Conservation (phyloP, 129 eudicot genomes). For the Rutidosis leptorrhynchoides region DNA sequence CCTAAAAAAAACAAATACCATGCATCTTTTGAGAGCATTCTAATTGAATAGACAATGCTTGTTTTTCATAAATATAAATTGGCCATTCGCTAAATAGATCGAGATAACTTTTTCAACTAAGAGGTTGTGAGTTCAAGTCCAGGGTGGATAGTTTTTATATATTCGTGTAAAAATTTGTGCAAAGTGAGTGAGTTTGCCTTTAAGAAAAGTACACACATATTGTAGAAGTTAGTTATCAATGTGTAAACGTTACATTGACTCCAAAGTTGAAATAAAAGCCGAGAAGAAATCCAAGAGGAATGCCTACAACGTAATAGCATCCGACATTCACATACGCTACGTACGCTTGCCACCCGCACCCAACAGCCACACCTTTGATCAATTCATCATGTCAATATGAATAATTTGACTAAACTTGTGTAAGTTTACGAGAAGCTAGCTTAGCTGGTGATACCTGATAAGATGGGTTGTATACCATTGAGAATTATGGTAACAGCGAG, state of each 20-base stretch:
- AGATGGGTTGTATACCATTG: conserved; percentile 85
- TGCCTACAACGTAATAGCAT: conserved; percentile 80
- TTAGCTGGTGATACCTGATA: conserved; percentile 52
- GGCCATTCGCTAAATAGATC: too few species aligned
- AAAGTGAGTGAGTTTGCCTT: too few species aligned
- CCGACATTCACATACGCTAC: conserved; percentile 92
- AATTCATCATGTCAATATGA: background rate
- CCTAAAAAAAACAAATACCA: conserved; percentile 38
- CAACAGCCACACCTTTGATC: conserved; percentile 72
- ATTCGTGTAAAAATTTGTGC: too few species aligned
- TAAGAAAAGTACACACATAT: too few species aligned
- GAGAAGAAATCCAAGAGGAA: conserved; percentile 74
- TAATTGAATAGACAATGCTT: too few species aligned
- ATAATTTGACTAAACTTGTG: background rate
- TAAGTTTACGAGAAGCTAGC: background rate
- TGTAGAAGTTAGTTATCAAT: background rate
- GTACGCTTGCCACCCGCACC: conserved; percentile 96
- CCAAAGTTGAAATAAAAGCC: conserved; percentile 74
- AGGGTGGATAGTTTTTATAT: too few species aligned
- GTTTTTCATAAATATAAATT: too few species aligned
- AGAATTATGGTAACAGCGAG: conserved; percentile 68
- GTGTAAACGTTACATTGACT: conserved; percentile 47
- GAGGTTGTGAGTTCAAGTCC: too few species aligned
- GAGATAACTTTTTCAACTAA: too few species aligned
- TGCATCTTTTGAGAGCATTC: conserved; percentile 2